Base-by-base conservation (phyloP, 257 asterid genomes). In the Linderniella brevidens region DNA sequence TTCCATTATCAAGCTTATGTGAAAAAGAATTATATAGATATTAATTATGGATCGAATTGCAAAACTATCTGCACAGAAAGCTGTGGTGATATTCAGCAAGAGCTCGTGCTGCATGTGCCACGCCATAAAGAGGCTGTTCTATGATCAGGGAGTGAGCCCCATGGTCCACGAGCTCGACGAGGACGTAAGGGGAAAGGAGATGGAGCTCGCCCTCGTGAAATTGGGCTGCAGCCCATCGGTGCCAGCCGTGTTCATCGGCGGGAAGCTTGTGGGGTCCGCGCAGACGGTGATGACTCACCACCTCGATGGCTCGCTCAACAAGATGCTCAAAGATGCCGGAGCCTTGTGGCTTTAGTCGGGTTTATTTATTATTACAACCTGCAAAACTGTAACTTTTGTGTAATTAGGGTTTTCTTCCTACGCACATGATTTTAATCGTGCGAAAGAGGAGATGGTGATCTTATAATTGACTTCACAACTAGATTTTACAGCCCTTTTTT, bases 91-190 rank as follows among this genome's bases (percentile, higher is more conserved):
- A 3, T 80, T 80, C 62, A 80, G 84, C 63, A 74, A 74, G 87
- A 80, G 84, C 46, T 43, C 78, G 13, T 80, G 92, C 44, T 69
- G 87, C 75, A 76, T 80, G 92, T 74, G 87, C 64, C 87, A 80
- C 40, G 85, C 82, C 14, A 74, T 80, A 45, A 77, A 77, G 62
- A 68, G 79, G 45, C 55, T 80, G 5, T 80, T 77, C 52, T 72
- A 77, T 32, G 88, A 74, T 41, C 82, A 67, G 64, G 93, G 88
- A 0, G 82, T 80, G 48, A 80, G 71, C 57, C 93, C 88, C 5
- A 52, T 57, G 68, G 63, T 80, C 17, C 58, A 61, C 50, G 85
- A 81, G 51, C 53, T 81, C 0, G 90, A 77, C 44, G 74, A 80
- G 68, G 71, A 65, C 8, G 13, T 35, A 0, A 64, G 44, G 8